These are phyloP conservation scores for Casuarina glauca DNA, from an alignment of 306 rosid species.

Conservation along the genomic window DNA sequence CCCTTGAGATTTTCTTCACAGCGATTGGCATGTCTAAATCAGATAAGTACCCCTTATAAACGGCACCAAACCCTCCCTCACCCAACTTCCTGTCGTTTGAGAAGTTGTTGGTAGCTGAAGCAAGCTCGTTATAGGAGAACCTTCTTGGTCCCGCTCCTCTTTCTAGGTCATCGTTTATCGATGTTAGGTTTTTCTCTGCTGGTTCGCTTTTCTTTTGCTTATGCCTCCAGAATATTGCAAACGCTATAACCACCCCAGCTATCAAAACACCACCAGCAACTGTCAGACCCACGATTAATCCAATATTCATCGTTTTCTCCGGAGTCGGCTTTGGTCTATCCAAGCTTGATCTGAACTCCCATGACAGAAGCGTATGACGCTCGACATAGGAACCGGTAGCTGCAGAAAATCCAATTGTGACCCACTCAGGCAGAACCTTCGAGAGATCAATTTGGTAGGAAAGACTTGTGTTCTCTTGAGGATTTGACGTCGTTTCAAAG, in stretches of 20 bases:
- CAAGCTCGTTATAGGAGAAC: constrained; percentile 34
- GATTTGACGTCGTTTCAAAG: constrained; percentile 9
- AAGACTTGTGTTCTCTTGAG: constrained; percentile 29
- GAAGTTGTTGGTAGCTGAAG: constrained; percentile 39
- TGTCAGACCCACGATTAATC: constrained; percentile 15
- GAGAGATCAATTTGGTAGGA: constrained; percentile 27
- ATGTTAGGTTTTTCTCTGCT: constrained; percentile 17
- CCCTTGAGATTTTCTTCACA: constrained; percentile 38
- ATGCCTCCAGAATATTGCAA: constrained; percentile 7
- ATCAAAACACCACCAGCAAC: constrained; percentile 19
- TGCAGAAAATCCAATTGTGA: constrained; percentile 38
- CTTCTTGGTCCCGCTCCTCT: constrained; percentile 53
- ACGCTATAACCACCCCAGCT: constrained; percentile 1
- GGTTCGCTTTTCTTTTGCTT: constrained; percentile 7
- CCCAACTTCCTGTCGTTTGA: constrained; percentile 38
- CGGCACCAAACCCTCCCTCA: constrained; percentile 58
- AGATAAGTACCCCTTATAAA: constrained; percentile 38
- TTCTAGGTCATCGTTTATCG: constrained; percentile 32
- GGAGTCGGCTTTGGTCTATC: background rate
- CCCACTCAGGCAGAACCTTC: constrained; percentile 35
- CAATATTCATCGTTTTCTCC: background rate
- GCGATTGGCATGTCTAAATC: constrained; percentile 31
- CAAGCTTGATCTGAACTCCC: constrained; percentile 44
- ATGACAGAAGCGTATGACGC: constrained; percentile 21
- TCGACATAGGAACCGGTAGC: background rate